Evolutionary conservation across 768 basidiomycete genomes (phyloP), one percentile per base, ranked within the genome.

Genomic region (Basidioascus undulatus): DNA sequence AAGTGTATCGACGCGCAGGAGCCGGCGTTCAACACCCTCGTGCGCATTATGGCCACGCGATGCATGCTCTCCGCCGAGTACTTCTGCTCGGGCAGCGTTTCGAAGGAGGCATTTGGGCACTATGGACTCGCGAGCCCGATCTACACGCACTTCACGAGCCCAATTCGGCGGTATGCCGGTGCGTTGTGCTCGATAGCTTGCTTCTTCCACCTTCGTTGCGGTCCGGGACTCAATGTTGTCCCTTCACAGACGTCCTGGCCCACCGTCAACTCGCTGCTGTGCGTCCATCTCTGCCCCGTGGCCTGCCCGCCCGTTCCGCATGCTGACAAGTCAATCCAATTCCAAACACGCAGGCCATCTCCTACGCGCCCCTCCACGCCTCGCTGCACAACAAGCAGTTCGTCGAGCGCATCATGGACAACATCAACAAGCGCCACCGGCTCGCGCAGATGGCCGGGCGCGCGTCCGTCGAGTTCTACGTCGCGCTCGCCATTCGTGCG

Each of bases 1-100:
- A 61, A 66, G 44, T 96, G 92, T 54, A 58, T 83, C 21, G 84
- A 92, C 53, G 67, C 76, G 0, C 57, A 60, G 15, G 72, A 83
- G 50, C 80, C 86, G 0, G 74, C 82, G 1, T 96, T 98, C 66
- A 98, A 96, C 51, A 96, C 86, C 0, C 69, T 96, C 15, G 89
- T 98, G 28, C 74, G 92, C 32, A 96, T 98, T 57, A 94, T 98
- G 87, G 87, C 92, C 3, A 96, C 89, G 3, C 66, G 92, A 24
- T 94, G 92, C 57, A 98, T 98, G 92, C 66, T 94, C 20, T 76
- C 87, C 0, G 92, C 92, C 16, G 92, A 98, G 56, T 98, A 98
- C 57, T 94, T 96, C 61, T 83, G 80, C 55, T 80, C 87, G 0
- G 89, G 92, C 8, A 86, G 83, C 49, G 84, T 94, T 3, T 71